Evolutionary conservation across 176 grass and related monocot genomes (phyloP).

Genomic region (Zea mays): DNA sequence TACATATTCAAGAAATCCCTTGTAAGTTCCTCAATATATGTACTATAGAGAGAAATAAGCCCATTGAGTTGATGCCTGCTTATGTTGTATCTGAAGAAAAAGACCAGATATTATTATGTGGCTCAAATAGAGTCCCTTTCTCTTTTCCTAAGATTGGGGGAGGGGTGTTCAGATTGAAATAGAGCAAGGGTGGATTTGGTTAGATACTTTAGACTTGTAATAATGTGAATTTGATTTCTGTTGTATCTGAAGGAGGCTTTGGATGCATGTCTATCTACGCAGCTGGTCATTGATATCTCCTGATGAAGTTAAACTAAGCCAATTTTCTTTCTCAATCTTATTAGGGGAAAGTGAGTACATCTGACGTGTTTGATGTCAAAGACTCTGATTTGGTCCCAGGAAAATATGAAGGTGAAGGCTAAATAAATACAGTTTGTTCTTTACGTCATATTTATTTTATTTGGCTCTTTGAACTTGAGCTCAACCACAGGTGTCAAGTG

Average conservation of each 20-base stretch:
- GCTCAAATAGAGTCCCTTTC: too few relatives aligned
- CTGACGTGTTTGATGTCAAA: slow-evolving; percentile 78
- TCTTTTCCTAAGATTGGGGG: too few relatives aligned
- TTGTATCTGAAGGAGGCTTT: not conserved
- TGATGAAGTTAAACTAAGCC: slow-evolving; percentile 22
- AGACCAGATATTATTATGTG: too few relatives aligned
- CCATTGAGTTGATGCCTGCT: too few relatives aligned
- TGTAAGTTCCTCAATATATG: too few relatives aligned
- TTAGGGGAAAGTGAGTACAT: slow-evolving; percentile 75
- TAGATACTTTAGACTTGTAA: not conserved
- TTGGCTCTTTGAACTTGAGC: slow-evolving; percentile 24
- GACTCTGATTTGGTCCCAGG: slow-evolving; percentile 92
- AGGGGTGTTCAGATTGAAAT: too few relatives aligned
- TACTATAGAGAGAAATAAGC: too few relatives aligned
- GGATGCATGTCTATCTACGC: not conserved
- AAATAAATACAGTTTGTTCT: slow-evolving; percentile 18
- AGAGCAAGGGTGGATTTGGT: too few relatives aligned
- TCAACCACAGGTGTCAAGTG: slow-evolving; percentile 49
- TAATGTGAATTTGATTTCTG: not conserved
- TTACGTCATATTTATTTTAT: slow-evolving; percentile 11
- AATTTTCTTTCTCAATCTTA: slow-evolving; percentile 22
- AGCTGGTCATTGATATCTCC: not conserved
- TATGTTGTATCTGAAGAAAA: too few relatives aligned
- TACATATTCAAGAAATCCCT: too few relatives aligned
- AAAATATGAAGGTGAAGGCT: slow-evolving; percentile 84